Percentiles rank a stretch among this genome's conserved stretches.
These are phyloP conservation scores for Dendrobium chrysotoxum DNA, from an alignment of 106 monocot genomes.

Conservation along the genomic window DNA sequence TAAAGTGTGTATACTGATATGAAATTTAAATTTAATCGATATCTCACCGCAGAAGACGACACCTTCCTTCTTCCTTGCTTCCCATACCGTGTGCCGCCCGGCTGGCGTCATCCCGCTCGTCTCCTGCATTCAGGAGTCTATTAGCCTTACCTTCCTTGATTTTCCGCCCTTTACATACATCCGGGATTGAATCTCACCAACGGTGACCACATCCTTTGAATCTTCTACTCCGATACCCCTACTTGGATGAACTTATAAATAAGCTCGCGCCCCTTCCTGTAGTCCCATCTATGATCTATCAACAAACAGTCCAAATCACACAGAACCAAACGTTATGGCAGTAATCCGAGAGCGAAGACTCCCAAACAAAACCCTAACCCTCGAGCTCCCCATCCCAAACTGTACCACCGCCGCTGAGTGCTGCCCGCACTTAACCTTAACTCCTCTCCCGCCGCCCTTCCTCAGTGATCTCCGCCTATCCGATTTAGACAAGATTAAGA, in stretches of 20 bases:
- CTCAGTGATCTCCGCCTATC: constrained; percentile 19
- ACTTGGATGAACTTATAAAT: background rate
- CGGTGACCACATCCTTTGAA: too few species aligned
- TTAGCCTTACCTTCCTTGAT: background rate
- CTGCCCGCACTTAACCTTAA: constrained; percentile 1
- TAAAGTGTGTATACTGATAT: too few species aligned
- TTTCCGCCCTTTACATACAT: background rate
- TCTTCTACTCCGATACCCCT: background rate
- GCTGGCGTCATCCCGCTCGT: background rate
- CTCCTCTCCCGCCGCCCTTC: constrained; percentile 5
- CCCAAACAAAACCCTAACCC: constrained; percentile 8
- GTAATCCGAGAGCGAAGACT: constrained; percentile 23
- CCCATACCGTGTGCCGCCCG: background rate
- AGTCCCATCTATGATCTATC: background rate
- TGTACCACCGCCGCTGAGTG: background rate
- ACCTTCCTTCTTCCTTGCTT: background rate
- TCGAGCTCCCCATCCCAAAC: constrained; percentile 9
- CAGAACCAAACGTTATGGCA: constrained; percentile 17
- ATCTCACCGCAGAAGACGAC: background rate
- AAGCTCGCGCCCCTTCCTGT: background rate
- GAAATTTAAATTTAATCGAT: too few species aligned
- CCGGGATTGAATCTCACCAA: background rate
- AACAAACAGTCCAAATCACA: background rate
- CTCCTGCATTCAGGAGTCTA: too few species aligned
- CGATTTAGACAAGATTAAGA: constrained; percentile 50